phyloP scores from a whole-genome alignment of 225 moss, liverwort and hornwort genomes.

The Pseudoscleropodium purum region DNA sequence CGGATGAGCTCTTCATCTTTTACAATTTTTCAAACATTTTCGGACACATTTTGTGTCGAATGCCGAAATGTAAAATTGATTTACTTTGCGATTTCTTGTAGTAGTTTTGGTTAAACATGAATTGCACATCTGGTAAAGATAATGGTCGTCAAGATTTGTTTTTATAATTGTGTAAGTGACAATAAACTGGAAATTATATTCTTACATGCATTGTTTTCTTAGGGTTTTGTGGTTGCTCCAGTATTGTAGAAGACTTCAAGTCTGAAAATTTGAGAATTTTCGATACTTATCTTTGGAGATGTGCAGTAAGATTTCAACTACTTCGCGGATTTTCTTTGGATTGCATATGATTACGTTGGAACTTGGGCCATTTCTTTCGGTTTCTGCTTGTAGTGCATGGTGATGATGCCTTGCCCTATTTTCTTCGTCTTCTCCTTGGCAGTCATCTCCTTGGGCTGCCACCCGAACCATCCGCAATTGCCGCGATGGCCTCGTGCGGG shows the following conservation, averaged over 20 bases:
- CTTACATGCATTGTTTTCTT: neutral
- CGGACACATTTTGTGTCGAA: neutral
- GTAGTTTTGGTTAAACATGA: neutral
- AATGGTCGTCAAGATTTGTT: neutral
- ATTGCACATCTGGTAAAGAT: neutral
- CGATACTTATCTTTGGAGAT: neutral
- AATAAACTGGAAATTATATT: neutral
- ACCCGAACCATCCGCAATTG: neutral
- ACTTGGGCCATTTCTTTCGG: neutral
- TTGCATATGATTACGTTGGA: neutral
- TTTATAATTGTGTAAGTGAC: neutral
- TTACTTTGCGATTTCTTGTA: neutral
- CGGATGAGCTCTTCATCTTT: neutral
- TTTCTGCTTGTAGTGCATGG: constrained; percentile 18
- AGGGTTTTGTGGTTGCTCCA: neutral
- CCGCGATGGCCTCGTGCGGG: neutral
- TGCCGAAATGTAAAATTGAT: neutral
- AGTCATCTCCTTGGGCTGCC: neutral
- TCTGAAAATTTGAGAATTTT: neutral
- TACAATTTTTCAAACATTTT: neutral
- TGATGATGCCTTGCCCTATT: constrained; percentile 27
- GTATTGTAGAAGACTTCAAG: neutral
- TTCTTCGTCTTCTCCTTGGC: neutral
- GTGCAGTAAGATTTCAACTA: neutral
- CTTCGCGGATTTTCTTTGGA: neutral